A percentile compares a stretch with the other conserved stretches of the same genome.
phyloP scores from a whole-genome alignment of 352 stramenopile species.

The Albugo laibachii region DNA sequence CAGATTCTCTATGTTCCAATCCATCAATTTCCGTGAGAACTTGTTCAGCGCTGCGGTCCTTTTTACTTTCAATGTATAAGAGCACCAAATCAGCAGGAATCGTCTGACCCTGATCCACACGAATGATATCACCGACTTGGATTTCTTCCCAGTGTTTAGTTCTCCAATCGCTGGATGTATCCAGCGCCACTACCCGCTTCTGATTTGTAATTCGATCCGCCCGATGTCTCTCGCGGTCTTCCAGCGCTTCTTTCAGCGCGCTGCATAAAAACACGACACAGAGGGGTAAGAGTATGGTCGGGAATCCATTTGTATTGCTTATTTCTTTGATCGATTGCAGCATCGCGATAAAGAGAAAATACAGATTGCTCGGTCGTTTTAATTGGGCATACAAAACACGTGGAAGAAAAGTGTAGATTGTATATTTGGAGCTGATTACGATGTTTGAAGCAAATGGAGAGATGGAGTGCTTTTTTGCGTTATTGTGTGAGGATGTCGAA shows the following conservation, averaged over 20 bases:
- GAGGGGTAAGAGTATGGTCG: slow-evolving; percentile 54
- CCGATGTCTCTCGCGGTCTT: slow-evolving; percentile 59
- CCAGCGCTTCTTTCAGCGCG: slow-evolving; percentile 63
- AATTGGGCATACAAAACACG: slow-evolving; percentile 54
- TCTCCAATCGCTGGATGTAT: slow-evolving; percentile 21
- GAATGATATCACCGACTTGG: slow-evolving; percentile 63
- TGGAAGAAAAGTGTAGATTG: slow-evolving; percentile 44
- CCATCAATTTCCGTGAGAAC: slow-evolving; percentile 2
- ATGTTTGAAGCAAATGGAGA: slow-evolving; percentile 30
- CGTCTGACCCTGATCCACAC: slow-evolving; percentile 41
- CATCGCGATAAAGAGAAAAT: slow-evolving; percentile 73
- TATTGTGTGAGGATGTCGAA: too few relatives aligned
- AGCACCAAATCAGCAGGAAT: slow-evolving; percentile 55
- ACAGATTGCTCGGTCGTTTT: slow-evolving; percentile 58
- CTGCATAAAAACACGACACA: slow-evolving; percentile 60
- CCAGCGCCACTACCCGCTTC: slow-evolving; percentile 27
- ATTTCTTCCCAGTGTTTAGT: slow-evolving; percentile 37
- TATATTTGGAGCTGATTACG: slow-evolving; percentile 73
- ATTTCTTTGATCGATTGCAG: slow-evolving; percentile 69
- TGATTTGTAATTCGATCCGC: slow-evolving; percentile 55
- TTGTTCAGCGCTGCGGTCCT: slow-evolving; percentile 16
- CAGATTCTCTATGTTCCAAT: slow-evolving; percentile 5
- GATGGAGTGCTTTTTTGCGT: too few relatives aligned
- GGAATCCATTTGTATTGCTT: slow-evolving; percentile 71
- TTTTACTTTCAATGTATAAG: slow-evolving; percentile 24